phyloP scores from a whole-genome alignment of 768 basidiomycete genomes.

The Russula ochroleuca region DNA sequence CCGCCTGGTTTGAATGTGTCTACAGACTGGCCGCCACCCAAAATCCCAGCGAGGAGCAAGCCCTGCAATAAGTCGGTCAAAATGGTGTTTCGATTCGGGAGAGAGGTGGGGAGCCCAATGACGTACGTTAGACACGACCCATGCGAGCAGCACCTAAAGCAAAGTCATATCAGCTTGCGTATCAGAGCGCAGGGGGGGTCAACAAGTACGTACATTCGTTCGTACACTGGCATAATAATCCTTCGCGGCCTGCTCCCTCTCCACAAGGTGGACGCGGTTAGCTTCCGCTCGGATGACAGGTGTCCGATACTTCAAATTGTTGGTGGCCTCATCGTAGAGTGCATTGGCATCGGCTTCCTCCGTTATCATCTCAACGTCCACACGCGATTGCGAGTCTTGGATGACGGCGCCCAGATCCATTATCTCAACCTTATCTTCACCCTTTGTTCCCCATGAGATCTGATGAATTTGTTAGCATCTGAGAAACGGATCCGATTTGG shows the following conservation, averaged over 20 bases:
- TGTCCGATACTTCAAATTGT: slow-evolving; percentile 60
- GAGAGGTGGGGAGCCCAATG: background rate
- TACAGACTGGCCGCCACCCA: slow-evolving; percentile 55
- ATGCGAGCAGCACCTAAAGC: slow-evolving; percentile 58
- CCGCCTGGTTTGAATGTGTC: slow-evolving; percentile 54
- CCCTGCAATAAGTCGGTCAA: slow-evolving; percentile 41
- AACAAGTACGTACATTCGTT: slow-evolving; percentile 55
- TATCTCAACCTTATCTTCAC: slow-evolving; percentile 59
- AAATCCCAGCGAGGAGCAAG: slow-evolving; percentile 61
- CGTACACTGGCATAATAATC: slow-evolving; percentile 87
- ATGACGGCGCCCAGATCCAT: slow-evolving; percentile 80
- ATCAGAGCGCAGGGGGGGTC: background rate
- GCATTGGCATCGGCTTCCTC: slow-evolving; percentile 78
- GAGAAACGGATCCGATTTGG: slow-evolving; percentile 17
- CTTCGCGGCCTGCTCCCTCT: slow-evolving; percentile 69
- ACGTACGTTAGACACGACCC: slow-evolving; percentile 81
- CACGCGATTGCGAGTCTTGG: slow-evolving; percentile 74
- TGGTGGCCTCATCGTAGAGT: slow-evolving; percentile 79
- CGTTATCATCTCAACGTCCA: slow-evolving; percentile 82
- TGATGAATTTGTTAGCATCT: slow-evolving; percentile 31
- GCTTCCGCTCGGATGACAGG: slow-evolving; percentile 33
- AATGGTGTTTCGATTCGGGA: background rate
- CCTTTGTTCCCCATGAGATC: slow-evolving; percentile 98
- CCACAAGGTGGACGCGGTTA: slow-evolving; percentile 42
- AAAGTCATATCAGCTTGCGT: background rate